Evolutionary conservation across 257 asterid species (phyloP), one percentile per base, ranked within the genome.

Genomic region (Solanum acaule): DNA sequence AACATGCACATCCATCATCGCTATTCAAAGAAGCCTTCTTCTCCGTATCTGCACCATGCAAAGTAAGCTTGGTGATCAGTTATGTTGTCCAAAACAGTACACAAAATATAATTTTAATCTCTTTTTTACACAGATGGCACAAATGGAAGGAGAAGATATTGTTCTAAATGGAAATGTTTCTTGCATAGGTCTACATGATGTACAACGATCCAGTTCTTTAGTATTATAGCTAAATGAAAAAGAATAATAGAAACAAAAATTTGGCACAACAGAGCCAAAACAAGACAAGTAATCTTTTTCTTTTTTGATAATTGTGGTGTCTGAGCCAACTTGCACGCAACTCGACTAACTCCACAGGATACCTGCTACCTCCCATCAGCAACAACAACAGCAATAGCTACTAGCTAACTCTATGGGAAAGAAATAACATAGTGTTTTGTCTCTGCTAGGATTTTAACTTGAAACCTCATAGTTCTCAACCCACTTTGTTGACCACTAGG

Each of bases 21-120:
- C 87, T 87, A 87, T 91, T 93, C 93, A 93, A n/a, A 84, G 93
- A 88, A 86, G 91, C 79, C 92, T 91, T 94, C 52, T 44, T 94
- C 91, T 92, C 95, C 89, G 46, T 27, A 89, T 91, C 96, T 93
- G 94, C 93, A 89, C 67, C 83, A 88, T 12, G 46, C 9, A 34
- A 20, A 38, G 68, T 71, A 23, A 68, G 83, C 18, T 42, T 31
- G 23, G 40, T 3, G 33, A 86, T 71, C 35, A 42, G 40, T 10
- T 4, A 38, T 71, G n/a, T 59, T 27, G 20, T 35, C 25, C 61
- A 63, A 8, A 63, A 59, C 5, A 38, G 11, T 71, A 34, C 8
- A 29, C 29, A 59, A 85, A 42, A 16, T n/a, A 37, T 1, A 44
- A 3, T 0, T 44, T 44, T 44, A 12, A 44, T 44, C 49, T 44